A percentile compares a stretch with the other conserved stretches of the same genome.
phyloP scores from a whole-genome alignment of 257 asterid species.

The Primulina huaijiensis region DNA sequence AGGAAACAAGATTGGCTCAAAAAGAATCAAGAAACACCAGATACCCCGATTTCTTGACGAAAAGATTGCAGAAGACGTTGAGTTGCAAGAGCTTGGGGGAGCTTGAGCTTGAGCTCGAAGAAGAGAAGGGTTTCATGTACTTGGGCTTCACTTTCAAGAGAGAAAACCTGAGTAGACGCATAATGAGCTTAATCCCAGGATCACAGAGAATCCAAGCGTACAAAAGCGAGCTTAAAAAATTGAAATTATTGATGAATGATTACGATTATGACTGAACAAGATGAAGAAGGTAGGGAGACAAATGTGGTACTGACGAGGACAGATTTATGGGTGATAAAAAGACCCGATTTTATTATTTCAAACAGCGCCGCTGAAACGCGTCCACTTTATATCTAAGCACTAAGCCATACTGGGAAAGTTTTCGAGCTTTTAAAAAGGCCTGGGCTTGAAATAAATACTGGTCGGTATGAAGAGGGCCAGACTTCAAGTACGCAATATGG shows the following conservation, averaged over 20 bases:
- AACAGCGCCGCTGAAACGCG: too few relatives aligned
- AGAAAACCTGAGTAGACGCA: conserved; percentile 34
- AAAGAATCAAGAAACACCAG: conserved; percentile 26
- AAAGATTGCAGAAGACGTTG: conserved; percentile 34
- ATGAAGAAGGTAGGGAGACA: background rate
- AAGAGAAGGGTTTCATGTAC: conserved; percentile 65
- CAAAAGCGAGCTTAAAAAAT: background rate
- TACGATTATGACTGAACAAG: conserved; percentile 11
- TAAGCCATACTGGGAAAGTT: too few relatives aligned
- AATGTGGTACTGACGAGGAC: too few relatives aligned
- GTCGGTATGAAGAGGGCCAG: background rate
- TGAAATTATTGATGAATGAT: background rate
- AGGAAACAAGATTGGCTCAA: conserved; percentile 16
- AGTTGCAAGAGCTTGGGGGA: conserved; percentile 54
- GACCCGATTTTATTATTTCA: too few relatives aligned
- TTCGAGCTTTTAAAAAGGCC: background rate
- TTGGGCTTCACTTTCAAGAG: conserved; percentile 57
- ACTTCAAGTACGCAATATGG: background rate
- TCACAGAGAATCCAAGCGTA: conserved; percentile 37
- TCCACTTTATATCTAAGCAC: background rate
- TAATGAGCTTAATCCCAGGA: conserved; percentile 56
- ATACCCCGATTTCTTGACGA: background rate
- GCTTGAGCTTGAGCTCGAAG: conserved; percentile 70
- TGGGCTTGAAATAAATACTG: background rate
- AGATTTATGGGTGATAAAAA: too few relatives aligned